Evolutionary conservation across 75 land plant species (phyloP).

Genomic region (Pinus taeda): DNA sequence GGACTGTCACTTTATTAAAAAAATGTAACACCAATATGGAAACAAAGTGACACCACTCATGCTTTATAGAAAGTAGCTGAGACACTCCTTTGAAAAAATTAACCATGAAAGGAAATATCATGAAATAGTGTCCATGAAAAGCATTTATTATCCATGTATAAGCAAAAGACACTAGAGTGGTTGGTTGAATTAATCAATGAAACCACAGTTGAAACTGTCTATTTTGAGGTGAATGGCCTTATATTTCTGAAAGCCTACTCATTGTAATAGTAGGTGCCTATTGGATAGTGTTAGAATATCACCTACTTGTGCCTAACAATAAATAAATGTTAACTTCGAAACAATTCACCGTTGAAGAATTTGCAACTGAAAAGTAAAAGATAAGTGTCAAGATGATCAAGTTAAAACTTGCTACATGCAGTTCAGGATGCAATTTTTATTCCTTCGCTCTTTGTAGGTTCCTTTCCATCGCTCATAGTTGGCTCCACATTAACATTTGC

Average conservation of each 20-base stretch:
- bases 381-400: not conserved
- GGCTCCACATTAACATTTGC: slow-evolving; percentile 25
- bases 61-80: not conserved
- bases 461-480: slow-evolving; percentile 25
- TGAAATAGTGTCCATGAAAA: not conserved
- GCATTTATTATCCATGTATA: not conserved
- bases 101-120: too few species aligned
- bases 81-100: not conserved
- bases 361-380: not conserved
- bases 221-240: not conserved
- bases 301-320: too few species aligned
- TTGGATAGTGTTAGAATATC: not conserved
- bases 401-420: not conserved
- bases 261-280: not conserved
- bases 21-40: not conserved
- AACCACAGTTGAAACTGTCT: too few species aligned
- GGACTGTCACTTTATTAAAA: too few species aligned
- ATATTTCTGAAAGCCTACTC: not conserved
- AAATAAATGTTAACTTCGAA: too few species aligned
- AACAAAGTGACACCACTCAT: not conserved
- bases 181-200: not conserved
- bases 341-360: not conserved
- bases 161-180: not conserved
- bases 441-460: not conserved
- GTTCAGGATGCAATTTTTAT: not conserved